These are phyloP conservation scores for Geranium brycei DNA, from an alignment of 345 rosid species.

Conservation along the genomic window DNA sequence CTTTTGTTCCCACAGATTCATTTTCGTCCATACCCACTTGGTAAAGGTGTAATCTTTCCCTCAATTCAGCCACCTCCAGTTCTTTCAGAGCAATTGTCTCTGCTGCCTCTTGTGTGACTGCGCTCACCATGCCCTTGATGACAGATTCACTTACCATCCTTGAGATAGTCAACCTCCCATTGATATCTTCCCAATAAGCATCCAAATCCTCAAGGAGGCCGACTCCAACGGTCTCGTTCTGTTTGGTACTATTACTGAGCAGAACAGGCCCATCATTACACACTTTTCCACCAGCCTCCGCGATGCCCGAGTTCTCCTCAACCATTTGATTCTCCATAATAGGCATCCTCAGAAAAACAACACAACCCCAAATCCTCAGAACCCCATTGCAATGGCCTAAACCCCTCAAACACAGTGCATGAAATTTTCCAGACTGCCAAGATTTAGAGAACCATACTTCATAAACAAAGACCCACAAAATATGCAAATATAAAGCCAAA, in stretches of 20 bases:
- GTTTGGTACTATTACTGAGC: slow-evolving; percentile 16
- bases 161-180: slow-evolving; percentile 42
- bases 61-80: slow-evolving; percentile 39
- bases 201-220: slow-evolving; percentile 48
- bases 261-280: too few species aligned
- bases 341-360: too few species aligned
- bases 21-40: slow-evolving; percentile 18
- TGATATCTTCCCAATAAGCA: slow-evolving; percentile 46
- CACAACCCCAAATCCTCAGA: not conserved
- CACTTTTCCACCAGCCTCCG: too few species aligned
- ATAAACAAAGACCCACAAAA: not conserved
- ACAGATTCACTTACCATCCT: slow-evolving; percentile 73
- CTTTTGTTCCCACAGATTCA: slow-evolving; percentile 8
- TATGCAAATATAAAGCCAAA: not conserved
- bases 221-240: slow-evolving; percentile 32
- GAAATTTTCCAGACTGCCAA: not conserved
- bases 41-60: slow-evolving; percentile 26
- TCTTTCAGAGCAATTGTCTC: slow-evolving; percentile 56
- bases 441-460: not conserved
- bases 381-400: not conserved
- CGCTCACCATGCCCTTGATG: slow-evolving; percentile 57
- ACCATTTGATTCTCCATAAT: too few species aligned
- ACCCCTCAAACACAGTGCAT: not conserved
- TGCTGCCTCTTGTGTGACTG: slow-evolving; percentile 56
- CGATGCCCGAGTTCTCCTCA: too few species aligned